A percentile compares a stretch with the other conserved stretches of the same genome.
phyloP scores from a whole-genome alignment of 495 filamentous ascomycete species.

The Penicillium arizonense region DNA sequence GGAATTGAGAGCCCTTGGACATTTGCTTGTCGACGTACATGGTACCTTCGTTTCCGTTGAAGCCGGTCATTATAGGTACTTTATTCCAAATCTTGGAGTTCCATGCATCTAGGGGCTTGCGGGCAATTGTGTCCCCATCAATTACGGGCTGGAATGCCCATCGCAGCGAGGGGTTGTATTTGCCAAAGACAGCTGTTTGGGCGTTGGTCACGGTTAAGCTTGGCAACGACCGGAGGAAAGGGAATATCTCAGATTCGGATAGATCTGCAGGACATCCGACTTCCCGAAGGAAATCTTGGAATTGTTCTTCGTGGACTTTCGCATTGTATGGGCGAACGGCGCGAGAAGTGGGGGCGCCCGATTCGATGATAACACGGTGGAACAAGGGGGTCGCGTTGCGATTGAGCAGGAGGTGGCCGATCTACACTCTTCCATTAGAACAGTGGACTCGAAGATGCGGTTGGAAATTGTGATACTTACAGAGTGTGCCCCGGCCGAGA shows the following conservation, averaged over 20 bases:
- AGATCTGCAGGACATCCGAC: slow-evolving; percentile 36
- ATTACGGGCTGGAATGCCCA: slow-evolving; percentile 72
- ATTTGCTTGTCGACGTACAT: slow-evolving; percentile 52
- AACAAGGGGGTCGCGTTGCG: slow-evolving; percentile 48
- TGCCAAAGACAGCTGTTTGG: slow-evolving; percentile 49
- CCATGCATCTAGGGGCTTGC: slow-evolving; percentile 57
- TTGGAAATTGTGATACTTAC: slow-evolving; percentile 24
- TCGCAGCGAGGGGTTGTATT: slow-evolving; percentile 52
- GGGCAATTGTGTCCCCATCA: slow-evolving; percentile 54
- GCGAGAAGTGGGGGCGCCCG: slow-evolving; percentile 60
- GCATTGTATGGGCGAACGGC: slow-evolving; percentile 55
- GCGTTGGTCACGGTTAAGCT: slow-evolving; percentile 45
- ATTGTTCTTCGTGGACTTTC: slow-evolving; percentile 58
- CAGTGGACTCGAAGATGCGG: background rate
- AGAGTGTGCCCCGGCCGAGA: slow-evolving; percentile 63
- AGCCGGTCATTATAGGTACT: slow-evolving; percentile 64
- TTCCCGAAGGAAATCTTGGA: slow-evolving; percentile 53
- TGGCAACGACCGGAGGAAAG: slow-evolving; percentile 50
- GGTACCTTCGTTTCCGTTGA: slow-evolving; percentile 64
- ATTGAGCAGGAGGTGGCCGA: slow-evolving; percentile 64
- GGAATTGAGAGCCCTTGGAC: slow-evolving; percentile 47
- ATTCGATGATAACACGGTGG: slow-evolving; percentile 62
- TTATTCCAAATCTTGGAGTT: slow-evolving; percentile 47
- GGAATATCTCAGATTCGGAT: slow-evolving; percentile 44
- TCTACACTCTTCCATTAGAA: slow-evolving; percentile 32